Evolutionary conservation across 352 stramenopile species (phyloP), one percentile per base, ranked within the genome.

Genomic region (Pythium monospermum): DNA sequence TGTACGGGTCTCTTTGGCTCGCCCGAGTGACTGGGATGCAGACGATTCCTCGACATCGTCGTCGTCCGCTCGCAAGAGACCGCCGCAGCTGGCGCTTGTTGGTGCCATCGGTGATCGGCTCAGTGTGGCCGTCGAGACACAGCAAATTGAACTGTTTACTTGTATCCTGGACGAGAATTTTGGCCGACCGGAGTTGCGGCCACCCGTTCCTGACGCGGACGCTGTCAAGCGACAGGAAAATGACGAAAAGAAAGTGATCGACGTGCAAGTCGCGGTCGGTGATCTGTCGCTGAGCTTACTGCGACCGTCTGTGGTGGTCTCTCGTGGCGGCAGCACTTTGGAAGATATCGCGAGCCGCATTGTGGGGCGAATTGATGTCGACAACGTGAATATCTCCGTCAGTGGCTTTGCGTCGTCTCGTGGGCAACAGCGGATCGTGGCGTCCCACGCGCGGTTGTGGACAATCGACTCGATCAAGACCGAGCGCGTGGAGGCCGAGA

Each of bases 161-260:
- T 81, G 79, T 21, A 63, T 90, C 32, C 32, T 77, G 2, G 64
- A 83, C 25, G 78, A 87, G 37, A 87, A 90, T 46, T 74, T 87
- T 50, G 60, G 50, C 15, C 56, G 55, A 10, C 37, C 50, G 13
- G 59, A 77, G 32, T 38, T 64, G 0, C 26, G 27, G 2, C 36
- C 49, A 18, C 15, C 7, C 8, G 7, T 13, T 13, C 30, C 30
- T 8, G 21, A 37, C 13, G 38, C 22, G 8, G 23, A 25, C 1
- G 39, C 28, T 28, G 5, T 27, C 0, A 5, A 12, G 5, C 31
- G 53, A 47, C 38, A 61, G 2, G 47, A 49, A 26, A 55, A 68
- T 21, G 71, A 80, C 37, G 73, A 89, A 30, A 64, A 73, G 26
- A 63, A 73, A 62, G 37, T 70, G 3, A 57, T 68, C 2, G 64